These are phyloP conservation scores for Lasiodiplodia hormozganensis DNA, from an alignment of 2,329 filamentous ascomycete genomes.

Conservation along the genomic window DNA sequence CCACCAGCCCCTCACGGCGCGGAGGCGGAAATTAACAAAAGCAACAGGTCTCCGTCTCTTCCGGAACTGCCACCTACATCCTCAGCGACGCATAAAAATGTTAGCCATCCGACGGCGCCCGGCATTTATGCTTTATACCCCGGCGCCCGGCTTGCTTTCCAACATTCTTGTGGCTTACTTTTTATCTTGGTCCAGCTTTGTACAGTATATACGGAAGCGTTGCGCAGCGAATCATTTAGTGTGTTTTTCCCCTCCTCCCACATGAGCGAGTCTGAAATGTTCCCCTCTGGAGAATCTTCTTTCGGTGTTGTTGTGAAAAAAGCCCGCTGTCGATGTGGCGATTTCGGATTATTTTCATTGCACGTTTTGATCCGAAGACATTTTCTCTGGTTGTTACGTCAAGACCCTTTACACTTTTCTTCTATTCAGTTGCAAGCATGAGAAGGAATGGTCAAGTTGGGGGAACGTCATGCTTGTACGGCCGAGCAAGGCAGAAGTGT, in stretches of 20 bases:
- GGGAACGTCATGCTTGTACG: conserved; percentile 14
- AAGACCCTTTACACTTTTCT: conserved; percentile 1
- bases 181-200: conserved; percentile 21
- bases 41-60: conserved; percentile 23
- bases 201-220: conserved; percentile 24
- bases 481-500: neutral
- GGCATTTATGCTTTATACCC: conserved; percentile 17
- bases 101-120: conserved; percentile 13
- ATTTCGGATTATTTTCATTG: neutral
- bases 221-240: conserved; percentile 20
- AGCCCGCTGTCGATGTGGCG: conserved; percentile 7
- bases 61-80: conserved; percentile 16
- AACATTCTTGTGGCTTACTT: conserved; percentile 24
- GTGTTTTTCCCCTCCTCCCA: conserved; percentile 15
- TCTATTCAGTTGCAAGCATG: conserved; percentile 9
- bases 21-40: neutral
- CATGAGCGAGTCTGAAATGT: conserved; percentile 22
- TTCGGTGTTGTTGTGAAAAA: conserved; percentile 1
- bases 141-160: conserved; percentile 12
- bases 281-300: conserved; percentile 11
- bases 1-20: neutral
- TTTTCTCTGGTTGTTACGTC: neutral
- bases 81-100: conserved; percentile 13
- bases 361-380: neutral
- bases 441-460: neutral